Base-by-base conservation (phyloP, 139 green algal genomes). In the Bryopsis sp. region DNA sequence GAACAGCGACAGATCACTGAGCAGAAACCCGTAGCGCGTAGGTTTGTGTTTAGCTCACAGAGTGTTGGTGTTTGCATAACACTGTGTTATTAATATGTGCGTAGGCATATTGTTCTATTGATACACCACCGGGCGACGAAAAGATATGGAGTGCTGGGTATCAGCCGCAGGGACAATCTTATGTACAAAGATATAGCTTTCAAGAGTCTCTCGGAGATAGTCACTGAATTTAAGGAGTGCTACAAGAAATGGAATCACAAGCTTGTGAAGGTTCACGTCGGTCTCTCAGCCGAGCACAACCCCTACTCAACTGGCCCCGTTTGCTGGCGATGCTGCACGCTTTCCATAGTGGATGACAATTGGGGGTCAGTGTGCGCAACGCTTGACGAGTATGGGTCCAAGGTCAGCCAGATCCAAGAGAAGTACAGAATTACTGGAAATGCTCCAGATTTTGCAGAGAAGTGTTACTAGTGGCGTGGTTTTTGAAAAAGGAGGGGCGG, bases 151-250 rank as follows among this genome's bases (percentile, higher is more conserved):
- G 58, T 33, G 4, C 31, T 65, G 6, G 58, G 58, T 11, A 65
- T 65, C 31, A 65, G 58, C 24, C 58, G 58, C 8, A 15, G 29
- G n/a, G 4, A 4, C 7, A 19, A 15, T 32, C 31, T 65, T 5
- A 65, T 65, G 58, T 65, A 47, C 24, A 65, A 65, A 22, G 58
- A 39, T 15, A 11, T 65, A 15, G 28, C 28, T 22, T 65, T 46
- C 28, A 5, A 65, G 28, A 15, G 4, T 3, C 31, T 65, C 6
- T 39, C 26, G 6, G 58, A 39, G 7, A 28, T 65, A 39, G 58
- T 65, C 31, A 31, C 15, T 3, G 58, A 65, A 26, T 65, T 65
- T 26, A 4, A 28, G 4, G 28, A 65, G n/a, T 7, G n/a, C 6
- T 65, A 65, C 58, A 8, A 6, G 11, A 43, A 4, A 8, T 26